Base-by-base conservation (phyloP, 176 grass and related monocot genomes). In the Oryza punctata region DNA sequence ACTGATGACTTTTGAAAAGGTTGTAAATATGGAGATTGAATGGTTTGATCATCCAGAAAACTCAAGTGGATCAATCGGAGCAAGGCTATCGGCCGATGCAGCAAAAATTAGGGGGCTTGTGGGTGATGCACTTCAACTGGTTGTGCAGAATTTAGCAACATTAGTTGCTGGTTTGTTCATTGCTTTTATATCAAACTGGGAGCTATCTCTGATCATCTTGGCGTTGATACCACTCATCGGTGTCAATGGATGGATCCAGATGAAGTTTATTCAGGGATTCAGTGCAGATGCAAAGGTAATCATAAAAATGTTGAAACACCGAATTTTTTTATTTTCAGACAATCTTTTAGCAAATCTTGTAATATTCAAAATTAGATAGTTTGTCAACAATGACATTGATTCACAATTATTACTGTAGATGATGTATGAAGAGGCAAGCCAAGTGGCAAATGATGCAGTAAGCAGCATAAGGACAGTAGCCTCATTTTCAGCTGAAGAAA, bases 371-470 rank as follows among this genome's bases (percentile, higher is more conserved):
- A 9, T 38, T 38, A 38, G 37, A 38, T 38, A 38, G 10, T 65
- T 82, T 18, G 8, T 50, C 8, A n/a, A 13, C 32, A 5, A 54
- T 25, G 64, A 40, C 77, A 87, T 7, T 71, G 25, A 69, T 76
- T 54, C 26, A 25, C 23, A 23, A 41, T 26, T 79, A 46, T 76
- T 27, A 19, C 44, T 94, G 70, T 64, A 97, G 94, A 84, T 89
- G 80, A 97, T 94, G 94, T 92, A 97, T 44, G 92, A 97, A 60
- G 91, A 94, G 60, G 92, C 94, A 79, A 97, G 92, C 72, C 90
- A 97, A 76, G 85, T 97, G 73, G 94, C 92, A 67, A 97, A 86
- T 80, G 90, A 92, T 63, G 94, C 94, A 69, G 94, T 97, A 6
- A 91, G 90, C 73, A 94, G 87, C 69, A 92, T 97, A 84, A 91